Evolutionary conservation across 768 basidiomycete genomes (phyloP), one percentile per base, ranked within the genome.

Genomic region (Auriscalpium microsporum): DNA sequence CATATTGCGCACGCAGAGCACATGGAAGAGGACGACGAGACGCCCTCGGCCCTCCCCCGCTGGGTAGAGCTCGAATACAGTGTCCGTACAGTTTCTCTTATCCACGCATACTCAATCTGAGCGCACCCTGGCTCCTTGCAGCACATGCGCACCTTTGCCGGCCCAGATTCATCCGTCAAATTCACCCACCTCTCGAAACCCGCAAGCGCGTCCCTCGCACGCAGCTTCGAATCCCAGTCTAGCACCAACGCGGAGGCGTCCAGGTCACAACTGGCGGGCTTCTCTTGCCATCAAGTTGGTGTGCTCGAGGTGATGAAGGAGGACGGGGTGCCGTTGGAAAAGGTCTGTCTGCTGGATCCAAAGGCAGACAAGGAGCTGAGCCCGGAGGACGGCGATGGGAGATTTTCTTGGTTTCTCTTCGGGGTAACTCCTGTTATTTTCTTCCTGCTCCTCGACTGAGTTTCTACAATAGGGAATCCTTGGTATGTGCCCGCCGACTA

Each of bases 11-110:
- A 28, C 28, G 28, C 28, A 91, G 93, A 94, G 61, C 92, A 94
- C 66, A 93, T 97, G 87, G 94, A 97, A 67, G 91, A 94, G 50
- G 94, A 97, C 66, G 94, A 94, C 57, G 75, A 79, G 13, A 79
- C 79, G 0, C 74, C 82, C 1, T 80, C 78, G 60, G 76, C 86
- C 3, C 79, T 91, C 44, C 89, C 89, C 19, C 82, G 81, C 13
- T 98, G 95, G 95, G 94, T 97, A 36, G 81, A 87, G 62, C 80
- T 97, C 48, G 95, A 97, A 76, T 97, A 94, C 67, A 77, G 78
- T 63, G 91, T 89, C 56, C 57, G 78, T 72, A 37, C 56, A 58
- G 34, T 53, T 37, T 11, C 45, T 38, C 28, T 48, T 52, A 35
- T 48, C 33, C 28, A 19, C 11, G 48, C 28, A 7, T 4, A 7